Percentiles rank a stretch among this genome's conserved stretches.
Evolutionary conservation across 495 filamentous ascomycete species (phyloP).

Genomic region (Tuber aestivum): DNA sequence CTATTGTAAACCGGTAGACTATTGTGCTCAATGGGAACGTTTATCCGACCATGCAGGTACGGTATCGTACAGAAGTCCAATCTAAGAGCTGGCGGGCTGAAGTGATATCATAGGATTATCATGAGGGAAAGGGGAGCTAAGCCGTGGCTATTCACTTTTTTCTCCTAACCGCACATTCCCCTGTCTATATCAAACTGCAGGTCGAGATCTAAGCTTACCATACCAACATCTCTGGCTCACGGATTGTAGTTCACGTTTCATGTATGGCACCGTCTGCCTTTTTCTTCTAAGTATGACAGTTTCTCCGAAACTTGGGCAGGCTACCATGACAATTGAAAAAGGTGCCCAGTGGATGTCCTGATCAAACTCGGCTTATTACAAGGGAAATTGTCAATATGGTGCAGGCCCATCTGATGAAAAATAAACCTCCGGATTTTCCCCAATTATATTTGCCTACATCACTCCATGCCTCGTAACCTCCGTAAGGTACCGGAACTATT

Average conservation of each 20-base stretch:
- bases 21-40: neutral
- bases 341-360: neutral
- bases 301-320: neutral
- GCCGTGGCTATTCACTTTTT: neutral
- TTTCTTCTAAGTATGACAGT: neutral
- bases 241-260: neutral
- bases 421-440: neutral
- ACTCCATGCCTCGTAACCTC: slow-evolving; percentile 6
- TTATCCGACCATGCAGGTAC: neutral
- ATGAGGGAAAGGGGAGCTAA: neutral
- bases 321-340: neutral
- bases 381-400: neutral
- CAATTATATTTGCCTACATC: neutral
- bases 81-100: neutral
- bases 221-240: neutral
- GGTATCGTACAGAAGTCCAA: neutral
- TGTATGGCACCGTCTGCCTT: neutral
- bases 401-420: neutral
- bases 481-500: neutral
- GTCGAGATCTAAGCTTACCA: neutral
- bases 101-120: too few species aligned
- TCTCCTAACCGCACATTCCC: too few species aligned
- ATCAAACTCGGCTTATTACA: neutral
- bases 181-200: neutral
- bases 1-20: neutral